Percentiles rank a stretch among this genome's conserved stretches.
Evolutionary conservation across 2,329 filamentous ascomycete species (phyloP).

Genomic region (Clonostachys chloroleuca): DNA sequence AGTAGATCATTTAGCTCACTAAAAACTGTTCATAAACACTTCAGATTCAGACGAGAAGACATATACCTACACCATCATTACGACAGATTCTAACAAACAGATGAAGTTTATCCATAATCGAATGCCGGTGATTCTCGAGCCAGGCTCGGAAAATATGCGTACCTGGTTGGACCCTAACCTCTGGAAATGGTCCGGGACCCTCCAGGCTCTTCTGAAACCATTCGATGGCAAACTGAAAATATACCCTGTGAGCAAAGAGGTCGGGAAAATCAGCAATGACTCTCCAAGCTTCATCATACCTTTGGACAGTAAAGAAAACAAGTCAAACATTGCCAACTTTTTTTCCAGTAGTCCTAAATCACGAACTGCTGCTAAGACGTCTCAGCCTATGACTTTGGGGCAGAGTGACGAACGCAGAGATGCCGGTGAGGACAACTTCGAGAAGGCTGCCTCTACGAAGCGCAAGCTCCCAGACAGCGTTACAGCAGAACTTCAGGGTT

Average conservation of each 20-base stretch:
- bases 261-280: constrained; percentile 92
- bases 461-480: not conserved
- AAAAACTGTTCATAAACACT: too few species aligned
- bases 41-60: constrained; percentile 50
- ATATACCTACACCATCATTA: constrained; percentile 93
- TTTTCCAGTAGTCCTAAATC: constrained; percentile 58
- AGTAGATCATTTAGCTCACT: too few species aligned
- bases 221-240: constrained; percentile 75
- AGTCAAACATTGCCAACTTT: constrained; percentile 91
- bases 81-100: constrained; percentile 79
- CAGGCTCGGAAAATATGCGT: constrained; percentile 63
- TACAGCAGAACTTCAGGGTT: not conserved
- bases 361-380: not conserved
- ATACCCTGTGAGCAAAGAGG: constrained; percentile 82
- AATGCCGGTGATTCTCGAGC: constrained; percentile 91
- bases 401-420: not conserved
- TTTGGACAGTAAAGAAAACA: constrained; percentile 80
- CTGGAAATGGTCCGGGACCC: constrained; percentile 69
- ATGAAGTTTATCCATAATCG: constrained; percentile 86
- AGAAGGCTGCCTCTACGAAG: not conserved
- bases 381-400: not conserved
- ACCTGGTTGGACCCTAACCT: constrained; percentile 75
- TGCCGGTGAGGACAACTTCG: not conserved
- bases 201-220: constrained; percentile 77
- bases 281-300: constrained; percentile 81